Percentiles rank a stretch among this genome's conserved stretches.
phyloP scores from a whole-genome alignment of 805 yeast genomes.

The Cyberlindnera euphorbiiphila region DNA sequence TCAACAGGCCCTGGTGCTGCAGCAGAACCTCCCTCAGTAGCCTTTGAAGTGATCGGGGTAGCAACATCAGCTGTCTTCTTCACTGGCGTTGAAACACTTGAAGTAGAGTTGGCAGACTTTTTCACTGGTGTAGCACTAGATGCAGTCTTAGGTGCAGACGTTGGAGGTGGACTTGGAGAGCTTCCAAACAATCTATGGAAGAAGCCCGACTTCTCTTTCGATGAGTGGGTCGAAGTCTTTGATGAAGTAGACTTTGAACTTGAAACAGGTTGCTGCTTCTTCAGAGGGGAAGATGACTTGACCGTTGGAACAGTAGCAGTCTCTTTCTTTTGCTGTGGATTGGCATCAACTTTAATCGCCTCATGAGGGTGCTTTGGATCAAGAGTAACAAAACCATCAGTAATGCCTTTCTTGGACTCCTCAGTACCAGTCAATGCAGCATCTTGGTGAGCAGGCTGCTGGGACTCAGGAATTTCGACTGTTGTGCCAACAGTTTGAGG shows the following conservation, averaged over 20 bases:
- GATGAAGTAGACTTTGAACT: slow-evolving; percentile 4
- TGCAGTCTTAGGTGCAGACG: slow-evolving; percentile 5
- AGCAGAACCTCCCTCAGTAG: slow-evolving; percentile 1
- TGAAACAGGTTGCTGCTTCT: slow-evolving; percentile 4
- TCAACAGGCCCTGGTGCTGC: not conserved
- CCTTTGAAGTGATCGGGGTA: slow-evolving; percentile 1
- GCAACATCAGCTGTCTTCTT: slow-evolving; percentile 4
- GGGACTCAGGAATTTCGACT: slow-evolving; percentile 21
- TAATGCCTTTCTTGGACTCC: not conserved
- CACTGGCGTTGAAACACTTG: slow-evolving; percentile 3
- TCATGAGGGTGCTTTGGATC: slow-evolving; percentile 23
- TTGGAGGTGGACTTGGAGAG: slow-evolving; percentile 6
- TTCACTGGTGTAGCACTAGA: slow-evolving; percentile 9
- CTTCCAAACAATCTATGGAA: slow-evolving; percentile 12
- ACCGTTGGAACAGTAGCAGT: slow-evolving; percentile 1
- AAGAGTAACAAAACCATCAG: slow-evolving; percentile 14
- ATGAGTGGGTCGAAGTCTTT: not conserved
- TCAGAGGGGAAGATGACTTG: slow-evolving; percentile 6
- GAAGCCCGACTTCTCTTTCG: slow-evolving; percentile 11
- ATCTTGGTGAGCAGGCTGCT: slow-evolving; percentile 19
- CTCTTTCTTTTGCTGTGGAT: slow-evolving; percentile 1
- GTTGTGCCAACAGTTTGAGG: slow-evolving; percentile 23
- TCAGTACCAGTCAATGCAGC: slow-evolving; percentile 7
- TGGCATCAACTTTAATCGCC: slow-evolving; percentile 3
- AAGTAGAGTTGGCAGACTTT: slow-evolving; percentile 2